Base-by-base conservation (phyloP, 2,329 filamentous ascomycete species). In the Monosporascus cannonballus region DNA sequence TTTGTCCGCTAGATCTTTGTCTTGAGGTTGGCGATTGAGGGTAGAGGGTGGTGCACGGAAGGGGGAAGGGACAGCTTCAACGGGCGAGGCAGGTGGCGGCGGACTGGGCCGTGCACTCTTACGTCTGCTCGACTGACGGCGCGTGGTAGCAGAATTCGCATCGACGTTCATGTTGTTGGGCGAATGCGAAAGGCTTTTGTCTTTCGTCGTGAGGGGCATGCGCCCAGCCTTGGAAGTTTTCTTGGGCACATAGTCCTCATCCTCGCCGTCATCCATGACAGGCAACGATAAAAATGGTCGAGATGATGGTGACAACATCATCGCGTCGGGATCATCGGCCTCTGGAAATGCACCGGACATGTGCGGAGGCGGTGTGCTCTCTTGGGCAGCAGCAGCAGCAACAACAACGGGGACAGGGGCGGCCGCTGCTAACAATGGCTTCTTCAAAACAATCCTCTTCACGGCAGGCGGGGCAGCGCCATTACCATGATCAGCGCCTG, bases 1-100 rank as follows among this genome's bases (percentile, higher is more conserved):
- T 61, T 71, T 76, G 59, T 78, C 79, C 25, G 74, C 71, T 36
- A 74, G 64, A 39, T 76, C 75, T 56, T 71, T 75, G 56, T 75
- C 71, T 2, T 67, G 64, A 11, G 63, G 61, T 24, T 63, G 54
- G 30, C 58, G 59, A 30, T 51, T 49, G 37, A 55, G 54, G 34
- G 51, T 55, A 34, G 62, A 48, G 25, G 61, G 46, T 6, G 61
- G 54, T 9, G 59, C 53, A 36, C 57, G 61, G 24, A 64, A 63
- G 6, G 54, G 56, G n/a, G 51, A 15, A 18, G 48, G 18, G 2
- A 37, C 18, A 14, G 44, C 18, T 48, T 47, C 17, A 25, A 47
- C 37, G 1, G 47, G 48, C 17, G 42, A 30, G 20, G 51, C 42
- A 36, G 47, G 27, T 24, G 56, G 56, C 3, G 58, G 50, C 44